These are phyloP conservation scores for Xerocomellus intermedius DNA, from an alignment of 768 basidiomycete species.

Conservation along the genomic window DNA sequence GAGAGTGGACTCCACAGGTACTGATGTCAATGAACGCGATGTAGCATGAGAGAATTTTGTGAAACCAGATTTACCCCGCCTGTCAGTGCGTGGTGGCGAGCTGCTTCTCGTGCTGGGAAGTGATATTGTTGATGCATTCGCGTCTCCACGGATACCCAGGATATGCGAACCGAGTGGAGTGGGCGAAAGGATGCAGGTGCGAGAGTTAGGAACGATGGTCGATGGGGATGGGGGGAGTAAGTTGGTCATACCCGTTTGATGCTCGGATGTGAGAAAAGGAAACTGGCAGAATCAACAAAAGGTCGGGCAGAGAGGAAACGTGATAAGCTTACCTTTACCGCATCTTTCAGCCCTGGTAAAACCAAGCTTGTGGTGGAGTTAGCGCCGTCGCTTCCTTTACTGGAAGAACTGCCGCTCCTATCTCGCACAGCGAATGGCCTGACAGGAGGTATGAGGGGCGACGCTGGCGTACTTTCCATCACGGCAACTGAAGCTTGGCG, in stretches of 20 bases:
- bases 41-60: constrained; percentile 30
- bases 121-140: constrained; percentile 40
- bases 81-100: constrained; percentile 27
- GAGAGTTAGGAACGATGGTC: constrained; percentile 37
- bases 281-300: constrained; percentile 40
- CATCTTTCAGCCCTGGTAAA: constrained; percentile 67
- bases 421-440: constrained; percentile 48
- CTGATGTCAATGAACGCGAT: constrained; percentile 35
- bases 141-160: constrained; percentile 28
- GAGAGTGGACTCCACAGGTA: constrained; percentile 28
- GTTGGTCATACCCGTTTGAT: constrained; percentile 66
- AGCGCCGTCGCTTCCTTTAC: constrained; percentile 36
- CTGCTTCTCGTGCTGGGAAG: constrained; percentile 37
- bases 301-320: neutral
- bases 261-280: constrained; percentile 65
- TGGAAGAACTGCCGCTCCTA: constrained; percentile 49
- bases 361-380: constrained; percentile 31
- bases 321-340: constrained; percentile 55
- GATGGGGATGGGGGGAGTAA: constrained; percentile 75
- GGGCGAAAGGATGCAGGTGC: constrained; percentile 37
- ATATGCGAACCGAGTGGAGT: constrained; percentile 36
- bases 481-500: constrained; percentile 55
- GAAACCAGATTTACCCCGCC: constrained; percentile 21
- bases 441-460: constrained; percentile 42
- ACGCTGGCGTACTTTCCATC: constrained; percentile 46